Conservation (phyloP, 2,329 filamentous ascomycete species). For the Aspergillus sp. region DNA sequence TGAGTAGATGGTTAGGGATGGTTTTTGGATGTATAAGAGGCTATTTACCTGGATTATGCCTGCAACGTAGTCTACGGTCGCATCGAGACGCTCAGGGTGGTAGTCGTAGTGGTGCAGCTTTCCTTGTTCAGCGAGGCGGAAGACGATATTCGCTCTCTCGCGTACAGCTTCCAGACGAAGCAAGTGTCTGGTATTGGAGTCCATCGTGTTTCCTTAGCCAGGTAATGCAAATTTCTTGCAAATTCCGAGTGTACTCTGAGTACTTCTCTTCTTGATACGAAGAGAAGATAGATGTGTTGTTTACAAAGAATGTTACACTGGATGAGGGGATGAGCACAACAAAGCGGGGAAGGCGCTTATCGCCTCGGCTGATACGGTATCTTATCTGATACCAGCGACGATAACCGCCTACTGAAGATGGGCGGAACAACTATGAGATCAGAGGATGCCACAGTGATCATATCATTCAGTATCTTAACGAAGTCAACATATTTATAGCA, state of each 20-base stretch:
- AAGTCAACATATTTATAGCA: not conserved
- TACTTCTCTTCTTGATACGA: not conserved
- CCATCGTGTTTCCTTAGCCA: constrained; percentile 12
- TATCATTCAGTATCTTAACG: not conserved
- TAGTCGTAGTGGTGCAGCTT: constrained; percentile 48
- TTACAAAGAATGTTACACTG: too few species aligned
- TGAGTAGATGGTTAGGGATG: constrained; percentile 22
- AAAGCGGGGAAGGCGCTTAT: constrained; percentile 12
- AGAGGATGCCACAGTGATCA: not conserved
- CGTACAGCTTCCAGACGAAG: constrained; percentile 34
- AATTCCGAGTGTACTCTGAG: too few species aligned
- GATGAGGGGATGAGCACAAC: not conserved
- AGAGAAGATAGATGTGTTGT: not conserved
- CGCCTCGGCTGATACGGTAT: constrained; percentile 7
- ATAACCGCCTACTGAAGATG: not conserved
- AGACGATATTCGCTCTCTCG: constrained; percentile 27
- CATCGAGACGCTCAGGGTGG: constrained; percentile 39
- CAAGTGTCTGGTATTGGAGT: constrained; percentile 27
- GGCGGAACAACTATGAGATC: not conserved
- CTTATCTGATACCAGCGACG: constrained; percentile 14
- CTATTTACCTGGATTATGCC: constrained; percentile 46
- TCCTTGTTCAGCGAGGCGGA: constrained; percentile 41
- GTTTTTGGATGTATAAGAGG: not conserved
- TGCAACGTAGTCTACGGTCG: constrained; percentile 47
- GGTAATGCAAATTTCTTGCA: too few species aligned